Base-by-base conservation (phyloP, 108 stramenopile genomes). In the Asterionellopsis glacialis region DNA sequence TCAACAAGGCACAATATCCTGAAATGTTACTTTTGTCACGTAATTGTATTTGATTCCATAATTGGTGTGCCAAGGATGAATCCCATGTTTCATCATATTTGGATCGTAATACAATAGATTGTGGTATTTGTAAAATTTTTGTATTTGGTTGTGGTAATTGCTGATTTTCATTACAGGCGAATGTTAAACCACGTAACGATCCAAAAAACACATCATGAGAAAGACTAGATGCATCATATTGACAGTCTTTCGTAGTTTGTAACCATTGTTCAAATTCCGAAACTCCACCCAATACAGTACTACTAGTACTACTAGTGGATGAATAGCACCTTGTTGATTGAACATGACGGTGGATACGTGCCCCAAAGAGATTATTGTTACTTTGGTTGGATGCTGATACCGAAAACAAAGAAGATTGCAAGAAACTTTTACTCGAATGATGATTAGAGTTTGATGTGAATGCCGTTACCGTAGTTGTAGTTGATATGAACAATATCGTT, bases 231-330 rank as follows among this genome's bases (percentile, higher is more conserved):
- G 56, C 33, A 0, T 56, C 52, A 67, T 85, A 81, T 25, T 51
- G 68, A 7, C 57, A 41, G 19, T 62, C 74, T 10, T 41, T 24
- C 15, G 56, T 24, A 23, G 11, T 21, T 0, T 18, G 24, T 41
- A 85, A 85, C 84, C 84, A 85, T 41, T 68, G 60, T 52, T 85
- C 84, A 72, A 85, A 85, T 11, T 65, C 56, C 10, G 44, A 18
- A 18, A 82, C 68, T 10, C 84, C 84, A 33, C 51, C 56, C 14
- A 82, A 60, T 11, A 64, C 25, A 64, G 21, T 48, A 33, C 7
- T 33, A 33, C 5, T 33, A 33, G 5, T 33, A 33, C 33, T 33
- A 7, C 33, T 33, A 33, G 33, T 33, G 33, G 33, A 33, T 7
- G 33, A 33, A 33, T 33, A 33, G 7, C 33, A 33, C 33, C 7